Evolutionary conservation across 352 stramenopile species (phyloP).

Genomic region (Globisporangium middletonii): DNA sequence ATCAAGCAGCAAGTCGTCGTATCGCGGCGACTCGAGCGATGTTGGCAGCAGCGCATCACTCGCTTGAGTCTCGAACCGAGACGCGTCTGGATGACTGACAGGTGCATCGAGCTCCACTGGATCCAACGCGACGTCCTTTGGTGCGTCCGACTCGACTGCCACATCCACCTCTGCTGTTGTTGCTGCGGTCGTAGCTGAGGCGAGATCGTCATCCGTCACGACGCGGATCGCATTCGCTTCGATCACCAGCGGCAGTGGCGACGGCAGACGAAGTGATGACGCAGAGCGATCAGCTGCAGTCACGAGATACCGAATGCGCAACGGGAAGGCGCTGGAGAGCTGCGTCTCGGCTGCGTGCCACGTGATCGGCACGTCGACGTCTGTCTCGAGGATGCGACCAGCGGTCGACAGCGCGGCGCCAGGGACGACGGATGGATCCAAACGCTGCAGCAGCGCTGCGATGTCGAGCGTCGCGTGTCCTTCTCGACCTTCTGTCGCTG

Average conservation of each 20-base stretch:
- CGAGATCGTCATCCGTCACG: too few relatives aligned
- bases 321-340: neutral
- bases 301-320: slow-evolving; percentile 9
- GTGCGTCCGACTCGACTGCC: too few relatives aligned
- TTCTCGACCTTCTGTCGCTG: slow-evolving; percentile 4
- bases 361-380: slow-evolving; percentile 8
- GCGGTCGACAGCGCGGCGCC: neutral
- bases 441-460: neutral
- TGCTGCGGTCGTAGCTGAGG: too few relatives aligned
- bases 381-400: neutral
- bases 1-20: too few relatives aligned
- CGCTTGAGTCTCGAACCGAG: too few relatives aligned
- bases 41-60: too few relatives aligned
- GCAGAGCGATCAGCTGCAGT: neutral
- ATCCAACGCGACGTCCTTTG: too few relatives aligned
- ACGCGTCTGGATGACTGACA: too few relatives aligned
- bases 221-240: neutral
- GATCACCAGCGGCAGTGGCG: neutral
- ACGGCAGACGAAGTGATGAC: neutral
- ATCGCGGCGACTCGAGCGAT: too few relatives aligned
- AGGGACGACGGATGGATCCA: neutral
- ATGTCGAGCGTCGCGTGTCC: slow-evolving; percentile 25
- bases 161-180: too few relatives aligned
- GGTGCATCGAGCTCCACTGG: too few relatives aligned
- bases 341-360: neutral